Evolutionary conservation across 495 filamentous ascomycete genomes (phyloP).

Genomic region (Parathielavia appendiculata): DNA sequence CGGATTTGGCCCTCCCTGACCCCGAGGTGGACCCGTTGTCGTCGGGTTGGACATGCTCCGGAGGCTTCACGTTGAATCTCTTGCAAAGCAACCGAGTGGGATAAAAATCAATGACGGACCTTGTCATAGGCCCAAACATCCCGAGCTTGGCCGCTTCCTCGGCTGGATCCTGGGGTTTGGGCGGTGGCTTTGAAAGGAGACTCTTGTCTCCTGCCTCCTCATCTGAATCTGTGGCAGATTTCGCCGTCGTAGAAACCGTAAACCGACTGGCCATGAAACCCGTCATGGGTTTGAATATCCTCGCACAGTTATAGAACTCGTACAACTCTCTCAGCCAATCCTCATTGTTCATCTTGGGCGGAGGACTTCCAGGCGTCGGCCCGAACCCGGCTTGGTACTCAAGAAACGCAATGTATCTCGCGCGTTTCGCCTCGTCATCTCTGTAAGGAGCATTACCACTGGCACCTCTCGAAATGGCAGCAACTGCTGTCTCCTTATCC

Average conservation of each 20-base stretch:
- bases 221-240: constrained; percentile 21
- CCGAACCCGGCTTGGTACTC: constrained; percentile 67
- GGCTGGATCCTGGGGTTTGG: constrained; percentile 70
- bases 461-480: constrained; percentile 67
- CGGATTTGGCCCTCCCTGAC: constrained; percentile 32
- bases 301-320: constrained; percentile 84
- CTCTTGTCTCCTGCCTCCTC: constrained; percentile 31
- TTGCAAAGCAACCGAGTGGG: constrained; percentile 86
- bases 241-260: constrained; percentile 53
- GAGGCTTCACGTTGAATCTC: constrained; percentile 78
- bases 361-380: constrained; percentile 51
- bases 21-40: constrained; percentile 35
- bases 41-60: constrained; percentile 63
- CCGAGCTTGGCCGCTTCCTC: constrained; percentile 84
- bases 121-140: constrained; percentile 88
- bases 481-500: constrained; percentile 65
- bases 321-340: constrained; percentile 76
- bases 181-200: constrained; percentile 51
- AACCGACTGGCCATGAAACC: constrained; percentile 91
- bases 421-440: constrained; percentile 71
- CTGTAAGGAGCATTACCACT: constrained; percentile 79
- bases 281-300: constrained; percentile 88
- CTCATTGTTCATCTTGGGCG: constrained; percentile 51
- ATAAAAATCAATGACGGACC: constrained; percentile 65
- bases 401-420: constrained; percentile 74